Evolutionary conservation across 1,284 basidiomycete genomes (phyloP), one percentile per base, ranked within the genome.

Genomic region (Leccinum colubrinum): DNA sequence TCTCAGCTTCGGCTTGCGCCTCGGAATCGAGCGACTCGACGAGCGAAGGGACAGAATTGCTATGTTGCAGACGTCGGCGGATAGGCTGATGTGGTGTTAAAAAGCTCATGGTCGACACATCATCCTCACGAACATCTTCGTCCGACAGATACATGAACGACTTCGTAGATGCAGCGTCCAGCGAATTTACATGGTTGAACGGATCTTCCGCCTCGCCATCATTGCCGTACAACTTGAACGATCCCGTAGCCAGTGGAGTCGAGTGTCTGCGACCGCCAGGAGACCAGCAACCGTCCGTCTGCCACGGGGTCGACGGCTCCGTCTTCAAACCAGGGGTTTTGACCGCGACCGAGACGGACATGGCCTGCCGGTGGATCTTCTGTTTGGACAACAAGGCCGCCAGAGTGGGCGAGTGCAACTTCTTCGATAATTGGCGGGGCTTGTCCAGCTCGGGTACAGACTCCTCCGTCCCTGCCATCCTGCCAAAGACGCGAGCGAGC

Each of bases 401-500:
- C 62, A 72, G 20, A 20, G 20, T 20, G 20, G 20, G 20, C 20
- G 20, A 20, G 20, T 20, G 20, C 20, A 20, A 20, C 20, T 20
- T 20, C 43, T 66, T 76, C 5, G 59, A 20, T 48, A 48, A 59
- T 12, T 48, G 8, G 7, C 67, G 71, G 4, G 60, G 66, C 55
- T 67, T 73, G 39, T 70, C 67, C 17, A 59, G n/a, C 7, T 79
- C 77, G 11, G 74, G 65, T 3, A 70, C 64, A 27, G 77, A 66
- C 4, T 70, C 72, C 39, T 78, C 76, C 17, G 72, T 72, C 33
- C 78, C 81, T 0, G 87, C 87, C 1, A 80, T 82, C 72, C 85
- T 81, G 27, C 93, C 93, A 56, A 95, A 86, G 17, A 94, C 75
- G 67, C 88, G 86, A 27, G 90, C 84, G 48, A 95, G 81, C 75